Base-by-base conservation (phyloP, 2,329 filamentous ascomycete genomes). In the Cephalotrichum gorgonifer region DNA sequence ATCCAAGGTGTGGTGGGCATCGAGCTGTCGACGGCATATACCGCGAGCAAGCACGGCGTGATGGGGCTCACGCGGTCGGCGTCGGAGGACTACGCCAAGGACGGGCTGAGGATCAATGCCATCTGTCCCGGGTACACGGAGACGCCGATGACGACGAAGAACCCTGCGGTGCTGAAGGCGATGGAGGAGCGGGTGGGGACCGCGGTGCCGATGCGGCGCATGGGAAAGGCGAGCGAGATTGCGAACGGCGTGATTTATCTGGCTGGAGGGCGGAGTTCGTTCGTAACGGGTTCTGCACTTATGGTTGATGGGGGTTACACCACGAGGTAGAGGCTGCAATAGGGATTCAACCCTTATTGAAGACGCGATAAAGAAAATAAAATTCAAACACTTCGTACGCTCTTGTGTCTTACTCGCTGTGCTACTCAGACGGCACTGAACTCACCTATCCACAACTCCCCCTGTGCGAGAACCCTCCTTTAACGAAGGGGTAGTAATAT, bases 1-100 rank as follows among this genome's bases (percentile, higher is more conserved):
- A 79, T 84, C 2, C 78, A 79, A 0, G 78, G 78, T 0, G 45
- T 73, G 28, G 62, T 62, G 12, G 71, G 71, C 0, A 71, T 71
- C 1, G 69, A 65, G 30, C 67, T 68, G 1, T 62, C 65, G 52
- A 53, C 74, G 3, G 54, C 73, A 2, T 74, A 74, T 42, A 70
- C 71, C 6, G 73, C 70, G 0, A 67, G 62, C 52, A 74, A 74
- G 50, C 70, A 70, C 1, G 70, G 70, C 0, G 65, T 75, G 1
- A 63, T 75, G 3, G 69, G 74, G 17, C 74, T 76, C 71, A 75
- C 73, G 1, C 56, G 70, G 1, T 69, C 71, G 2, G 75, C 75
- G 72, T 72, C 73, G 1, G 69, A 69, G 2, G 67, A 75, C 28
- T 72, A 75, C 53, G 72, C 63, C 4, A 50, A 55, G 20, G 62